phyloP scores from a whole-genome alignment of 257 asterid species.

The Nemophila menziesii region DNA sequence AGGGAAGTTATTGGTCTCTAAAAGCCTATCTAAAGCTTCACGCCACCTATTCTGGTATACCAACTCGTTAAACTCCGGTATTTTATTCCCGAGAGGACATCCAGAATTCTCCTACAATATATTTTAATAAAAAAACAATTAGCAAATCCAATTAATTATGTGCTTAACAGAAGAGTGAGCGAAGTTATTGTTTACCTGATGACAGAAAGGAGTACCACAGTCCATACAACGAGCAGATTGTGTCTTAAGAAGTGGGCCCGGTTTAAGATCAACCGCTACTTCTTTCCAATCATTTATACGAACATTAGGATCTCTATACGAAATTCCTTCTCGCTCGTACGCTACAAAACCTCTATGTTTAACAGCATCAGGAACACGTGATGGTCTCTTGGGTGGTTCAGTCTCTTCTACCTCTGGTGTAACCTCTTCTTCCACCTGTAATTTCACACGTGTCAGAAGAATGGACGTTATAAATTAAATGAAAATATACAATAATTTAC shows the following conservation, averaged over 20 bases:
- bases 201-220: slow-evolving; percentile 98
- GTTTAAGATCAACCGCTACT: slow-evolving; percentile 72
- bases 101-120: slow-evolving; percentile 81
- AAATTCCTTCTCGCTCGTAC: slow-evolving; percentile 79
- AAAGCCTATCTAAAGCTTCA: slow-evolving; percentile 94
- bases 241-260: slow-evolving; percentile 82
- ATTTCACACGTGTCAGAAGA: neutral
- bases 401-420: slow-evolving; percentile 44
- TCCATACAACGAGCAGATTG: slow-evolving; percentile 99
- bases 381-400: slow-evolving; percentile 44
- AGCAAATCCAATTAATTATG: neutral
- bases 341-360: slow-evolving; percentile 87
- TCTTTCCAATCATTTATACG: slow-evolving; percentile 88
- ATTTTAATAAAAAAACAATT: neutral
- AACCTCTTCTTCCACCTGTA: neutral
- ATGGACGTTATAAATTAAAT: neutral
- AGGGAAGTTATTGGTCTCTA: slow-evolving; percentile 96
- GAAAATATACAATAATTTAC: slow-evolving; percentile 17
- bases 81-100: slow-evolving; percentile 98
- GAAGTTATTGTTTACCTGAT: slow-evolving; percentile 46
- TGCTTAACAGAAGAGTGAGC: neutral
- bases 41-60: slow-evolving; percentile 99
- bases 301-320: slow-evolving; percentile 70
- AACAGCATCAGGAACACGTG: slow-evolving; percentile 55
- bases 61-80: slow-evolving; percentile 95